phyloP scores from a whole-genome alignment of 2,329 filamentous ascomycete species.

The Fusarium pseudocircinatum region DNA sequence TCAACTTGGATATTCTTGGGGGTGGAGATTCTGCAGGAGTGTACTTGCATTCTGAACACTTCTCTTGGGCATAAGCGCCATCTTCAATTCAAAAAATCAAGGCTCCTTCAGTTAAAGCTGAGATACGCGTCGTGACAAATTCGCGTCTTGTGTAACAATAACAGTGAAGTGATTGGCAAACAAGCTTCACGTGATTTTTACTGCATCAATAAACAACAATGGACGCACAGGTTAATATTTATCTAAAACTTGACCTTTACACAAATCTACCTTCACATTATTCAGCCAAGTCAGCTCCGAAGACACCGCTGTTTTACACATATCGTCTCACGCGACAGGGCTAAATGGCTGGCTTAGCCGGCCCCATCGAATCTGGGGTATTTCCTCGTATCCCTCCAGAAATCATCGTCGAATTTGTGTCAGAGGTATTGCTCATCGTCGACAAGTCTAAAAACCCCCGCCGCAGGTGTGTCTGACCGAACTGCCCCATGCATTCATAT shows the following conservation, averaged over 20 bases:
- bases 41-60: neutral
- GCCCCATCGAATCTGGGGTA: neutral
- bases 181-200: neutral
- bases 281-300: rapidly evolving
- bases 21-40: neutral
- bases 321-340: neutral
- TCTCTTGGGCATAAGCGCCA: neutral
- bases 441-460: rapidly evolving
- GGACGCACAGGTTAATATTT: neutral
- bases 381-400: neutral
- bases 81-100: neutral
- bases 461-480: neutral
- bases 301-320: neutral
- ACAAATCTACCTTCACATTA: neutral
- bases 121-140: neutral
- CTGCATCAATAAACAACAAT: neutral
- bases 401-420: neutral
- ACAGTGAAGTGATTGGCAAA: neutral
- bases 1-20: neutral
- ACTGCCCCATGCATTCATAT: rapidly evolving
- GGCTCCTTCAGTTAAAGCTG: neutral
- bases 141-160: neutral
- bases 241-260: neutral
- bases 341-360: neutral
- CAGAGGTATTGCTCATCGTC: neutral